A percentile compares a stretch with the other conserved stretches of the same genome.
Evolutionary conservation across 2,329 filamentous ascomycete species (phyloP).

Genomic region (Aspergillus uvarum): DNA sequence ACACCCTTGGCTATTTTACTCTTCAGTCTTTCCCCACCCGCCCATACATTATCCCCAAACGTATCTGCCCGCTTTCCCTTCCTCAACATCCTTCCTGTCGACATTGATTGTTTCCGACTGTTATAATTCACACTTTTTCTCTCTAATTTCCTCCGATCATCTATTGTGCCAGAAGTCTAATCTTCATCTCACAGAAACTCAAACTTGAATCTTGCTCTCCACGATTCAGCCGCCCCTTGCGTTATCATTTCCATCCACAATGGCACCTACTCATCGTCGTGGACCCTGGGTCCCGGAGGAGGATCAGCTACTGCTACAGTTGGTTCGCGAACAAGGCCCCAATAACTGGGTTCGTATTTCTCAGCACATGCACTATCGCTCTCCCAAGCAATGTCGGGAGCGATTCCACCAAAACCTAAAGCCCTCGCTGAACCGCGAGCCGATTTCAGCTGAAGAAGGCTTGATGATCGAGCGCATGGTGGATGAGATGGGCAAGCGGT

Average conservation of each 20-base stretch:
- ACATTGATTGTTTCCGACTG: background rate
- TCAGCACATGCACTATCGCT: conserved; percentile 69
- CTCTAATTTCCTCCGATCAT: background rate
- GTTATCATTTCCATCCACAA: conserved; percentile 17
- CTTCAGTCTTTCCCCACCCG: conserved; percentile 2
- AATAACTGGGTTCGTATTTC: conserved; percentile 92
- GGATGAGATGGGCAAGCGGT: conserved; percentile 74
- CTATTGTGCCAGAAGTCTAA: conserved; percentile 1
- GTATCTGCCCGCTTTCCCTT: background rate
- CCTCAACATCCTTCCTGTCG: background rate
- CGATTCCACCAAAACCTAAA: conserved; percentile 93
- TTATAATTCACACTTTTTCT: background rate
- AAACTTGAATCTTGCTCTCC: background rate
- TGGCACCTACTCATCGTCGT: conserved; percentile 61
- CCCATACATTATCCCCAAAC: background rate
- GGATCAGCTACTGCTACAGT: conserved; percentile 67
- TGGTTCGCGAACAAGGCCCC: conserved; percentile 70
- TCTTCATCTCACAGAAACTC: background rate
- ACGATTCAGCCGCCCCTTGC: background rate
- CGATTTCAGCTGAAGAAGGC: conserved; percentile 70
- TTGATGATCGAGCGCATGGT: conserved; percentile 75
- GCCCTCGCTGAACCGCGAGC: conserved; percentile 68
- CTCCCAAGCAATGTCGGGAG: conserved; percentile 93
- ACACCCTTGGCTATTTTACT: background rate
- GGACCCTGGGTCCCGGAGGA: conserved; percentile 82